Evolutionary conservation across 768 basidiomycete species (phyloP), one percentile per base, ranked within the genome.

Genomic region (Wakefieldia striispora): DNA sequence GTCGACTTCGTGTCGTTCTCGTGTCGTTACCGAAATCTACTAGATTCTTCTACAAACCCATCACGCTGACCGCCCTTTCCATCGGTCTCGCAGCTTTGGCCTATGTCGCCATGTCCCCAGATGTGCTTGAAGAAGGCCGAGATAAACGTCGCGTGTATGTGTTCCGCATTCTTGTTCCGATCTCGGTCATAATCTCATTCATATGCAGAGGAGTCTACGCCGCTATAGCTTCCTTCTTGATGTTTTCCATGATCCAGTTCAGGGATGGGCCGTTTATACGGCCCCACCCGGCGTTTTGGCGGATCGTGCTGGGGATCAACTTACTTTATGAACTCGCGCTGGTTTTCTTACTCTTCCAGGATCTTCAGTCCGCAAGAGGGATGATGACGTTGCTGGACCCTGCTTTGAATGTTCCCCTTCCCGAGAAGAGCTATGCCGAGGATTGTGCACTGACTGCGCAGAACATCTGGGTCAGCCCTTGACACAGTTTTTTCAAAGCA

Each of bases 181-280:
- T 50, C 43, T 58, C 43, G 35, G 24, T 24, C 43, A 50, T 53
- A 40, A 49, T 54, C 42, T 56, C 54, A 50, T 48, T 49, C 57
- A 45, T 46, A 19, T 40, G 24, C 61, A 91, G 90, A 43, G 91
- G 91, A 23, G 76, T 80, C 38, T 92, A 90, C 55, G 90, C 91
- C 45, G 78, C 85, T 11, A 74, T 87, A 41, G 76, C 76, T 10
- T 78, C 85, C 37, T 93, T 93, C 68, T 75, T 93, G 50, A 67
- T 81, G 53, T 93, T 91, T 69, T 88, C 87, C 24, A 86, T 88
- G 79, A 76, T 94, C 43, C 91, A 94, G 60, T 92, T 93, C 61
- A 84, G 91, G 50, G 91, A 94, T 64, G 91, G 91, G 0, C 91
- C 91, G 26, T 94, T 89, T 67, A 77, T 93, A 62, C 83, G 91